These are phyloP conservation scores for Ligustrum vulgare DNA, from an alignment of 257 asterid species.

Conservation along the genomic window DNA sequence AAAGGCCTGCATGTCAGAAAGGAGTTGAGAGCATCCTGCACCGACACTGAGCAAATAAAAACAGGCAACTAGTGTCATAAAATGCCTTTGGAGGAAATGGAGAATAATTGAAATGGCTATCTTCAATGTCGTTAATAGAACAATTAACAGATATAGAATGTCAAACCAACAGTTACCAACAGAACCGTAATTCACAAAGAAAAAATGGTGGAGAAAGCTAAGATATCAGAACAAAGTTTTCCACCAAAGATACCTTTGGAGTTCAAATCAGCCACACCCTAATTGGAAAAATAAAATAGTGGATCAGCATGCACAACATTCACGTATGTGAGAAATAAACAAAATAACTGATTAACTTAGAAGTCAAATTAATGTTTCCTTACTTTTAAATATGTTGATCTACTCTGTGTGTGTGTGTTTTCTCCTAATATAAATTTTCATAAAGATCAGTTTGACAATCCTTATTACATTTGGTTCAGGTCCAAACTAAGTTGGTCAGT, in stretches of 20 bases:
- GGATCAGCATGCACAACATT: background rate
- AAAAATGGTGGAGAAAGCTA: background rate
- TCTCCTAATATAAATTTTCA: background rate
- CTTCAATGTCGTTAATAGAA: background rate
- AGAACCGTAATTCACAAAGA: background rate
- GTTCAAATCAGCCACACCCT: background rate
- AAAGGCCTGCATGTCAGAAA: slow-evolving; percentile 99
- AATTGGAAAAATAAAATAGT: background rate
- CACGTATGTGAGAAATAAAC: background rate
- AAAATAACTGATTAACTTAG: background rate
- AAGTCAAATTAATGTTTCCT: background rate
- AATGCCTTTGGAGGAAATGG: slow-evolving; percentile 6
- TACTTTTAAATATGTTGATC: background rate
- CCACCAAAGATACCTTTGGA: background rate
- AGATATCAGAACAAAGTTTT: background rate
- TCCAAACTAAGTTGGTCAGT: background rate
- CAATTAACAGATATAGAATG: background rate
- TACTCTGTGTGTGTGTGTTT: background rate
- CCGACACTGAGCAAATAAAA: slow-evolving; percentile 71
- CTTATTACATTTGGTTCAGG: background rate
- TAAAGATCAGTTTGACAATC: background rate
- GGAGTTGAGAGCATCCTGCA: slow-evolving; percentile 98
- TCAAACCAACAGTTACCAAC: background rate
- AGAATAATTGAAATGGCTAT: background rate
- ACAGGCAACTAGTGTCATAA: slow-evolving; percentile 36